These are phyloP conservation scores for Penicillium sp. DNA, from an alignment of 2,329 filamentous ascomycete genomes.

Conservation along the genomic window DNA sequence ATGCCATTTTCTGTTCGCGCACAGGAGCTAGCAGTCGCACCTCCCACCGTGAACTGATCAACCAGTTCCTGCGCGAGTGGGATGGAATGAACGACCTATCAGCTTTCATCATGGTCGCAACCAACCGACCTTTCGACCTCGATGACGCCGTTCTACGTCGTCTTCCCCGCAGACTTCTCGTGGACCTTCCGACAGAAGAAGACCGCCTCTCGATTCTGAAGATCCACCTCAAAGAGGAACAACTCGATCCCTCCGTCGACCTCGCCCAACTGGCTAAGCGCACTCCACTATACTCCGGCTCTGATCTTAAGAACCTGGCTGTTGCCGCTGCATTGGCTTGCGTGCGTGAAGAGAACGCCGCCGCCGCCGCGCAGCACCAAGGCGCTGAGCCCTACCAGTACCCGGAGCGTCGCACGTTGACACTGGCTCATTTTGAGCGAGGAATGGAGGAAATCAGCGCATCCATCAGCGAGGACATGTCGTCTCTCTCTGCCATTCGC, in stretches of 20 bases:
- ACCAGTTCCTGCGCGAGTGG: slow-evolving; percentile 96
- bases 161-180: slow-evolving; percentile 46
- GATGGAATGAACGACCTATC: slow-evolving; percentile 79
- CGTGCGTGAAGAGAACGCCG: slow-evolving; percentile 46
- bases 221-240: slow-evolving; percentile 49
- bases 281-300: slow-evolving; percentile 50
- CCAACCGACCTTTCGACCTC: slow-evolving; percentile 89
- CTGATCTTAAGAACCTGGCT: slow-evolving; percentile 50
- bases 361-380: slow-evolving; percentile 33
- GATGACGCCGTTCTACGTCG: slow-evolving; percentile 58
- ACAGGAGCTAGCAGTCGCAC: slow-evolving; percentile 59
- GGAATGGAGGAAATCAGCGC: slow-evolving; percentile 85
- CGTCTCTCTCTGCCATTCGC: slow-evolving; percentile 73
- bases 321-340: slow-evolving; percentile 49
- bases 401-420: slow-evolving; percentile 64
- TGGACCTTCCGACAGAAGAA: slow-evolving; percentile 47
- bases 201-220: slow-evolving; percentile 47
- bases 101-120: slow-evolving; percentile 97
- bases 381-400: slow-evolving; percentile 53
- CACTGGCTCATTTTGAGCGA: slow-evolving; percentile 70
- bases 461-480: slow-evolving; percentile 92
- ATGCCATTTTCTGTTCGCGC: slow-evolving; percentile 81
- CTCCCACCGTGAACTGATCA: slow-evolving; percentile 83
- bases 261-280: slow-evolving; percentile 42
- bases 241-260: slow-evolving; percentile 40